Evolutionary conservation across 495 filamentous ascomycete species (phyloP).

Genomic region (Immersiella caudata): DNA sequence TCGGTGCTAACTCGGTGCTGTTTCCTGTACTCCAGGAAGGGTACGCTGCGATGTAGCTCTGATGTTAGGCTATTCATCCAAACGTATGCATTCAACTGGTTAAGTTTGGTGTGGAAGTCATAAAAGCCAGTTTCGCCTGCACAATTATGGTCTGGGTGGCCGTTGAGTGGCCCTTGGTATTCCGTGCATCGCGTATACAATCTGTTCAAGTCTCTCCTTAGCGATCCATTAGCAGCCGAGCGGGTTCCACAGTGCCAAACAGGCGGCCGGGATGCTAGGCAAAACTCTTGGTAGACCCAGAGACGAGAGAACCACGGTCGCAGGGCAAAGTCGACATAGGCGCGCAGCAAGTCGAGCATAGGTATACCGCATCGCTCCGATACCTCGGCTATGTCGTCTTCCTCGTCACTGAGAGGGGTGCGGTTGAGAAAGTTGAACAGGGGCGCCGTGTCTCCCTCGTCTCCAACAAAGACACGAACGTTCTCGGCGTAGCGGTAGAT

Average conservation of each 20-base stretch:
- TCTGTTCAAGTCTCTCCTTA: not conserved
- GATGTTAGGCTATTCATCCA: not conserved
- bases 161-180: not conserved
- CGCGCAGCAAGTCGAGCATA: not conserved
- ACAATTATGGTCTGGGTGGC: not conserved
- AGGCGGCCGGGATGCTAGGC: not conserved
- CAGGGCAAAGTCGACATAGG: not conserved
- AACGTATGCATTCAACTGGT: not conserved
- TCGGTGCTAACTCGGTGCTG: not conserved
- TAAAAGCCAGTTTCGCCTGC: not conserved
- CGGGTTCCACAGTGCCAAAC: not conserved
- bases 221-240: not conserved
- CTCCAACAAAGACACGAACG: not conserved
- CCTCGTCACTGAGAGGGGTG: not conserved
- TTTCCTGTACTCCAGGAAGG: not conserved
- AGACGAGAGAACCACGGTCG: not conserved
- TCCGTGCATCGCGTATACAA: not conserved
- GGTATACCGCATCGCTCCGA: not conserved
- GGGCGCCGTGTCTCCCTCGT: not conserved
- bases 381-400: not conserved
- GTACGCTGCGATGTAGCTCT: not conserved
- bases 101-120: not conserved
- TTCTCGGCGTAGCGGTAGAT: not conserved
- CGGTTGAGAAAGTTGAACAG: not conserved
- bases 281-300: conserved; percentile 1